A percentile compares a stretch with the other conserved stretches of the same genome.
These are phyloP conservation scores for Lichtheimia hyalospora DNA, from an alignment of 371 early-diverging fungal genomes.

Conservation along the genomic window DNA sequence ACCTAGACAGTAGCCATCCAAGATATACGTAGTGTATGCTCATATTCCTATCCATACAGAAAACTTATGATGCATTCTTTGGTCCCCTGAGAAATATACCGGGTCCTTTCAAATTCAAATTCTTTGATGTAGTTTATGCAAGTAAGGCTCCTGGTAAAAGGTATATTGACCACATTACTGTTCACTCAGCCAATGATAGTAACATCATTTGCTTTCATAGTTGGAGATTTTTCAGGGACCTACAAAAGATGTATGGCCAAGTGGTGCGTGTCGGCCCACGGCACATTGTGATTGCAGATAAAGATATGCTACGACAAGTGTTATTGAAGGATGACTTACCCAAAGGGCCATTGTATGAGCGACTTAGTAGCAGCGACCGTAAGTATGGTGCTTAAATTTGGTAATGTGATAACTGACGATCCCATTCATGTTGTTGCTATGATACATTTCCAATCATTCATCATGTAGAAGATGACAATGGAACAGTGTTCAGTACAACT, in stretches of 20 bases:
- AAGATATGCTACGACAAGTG: conserved; percentile 28
- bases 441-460: too few relatives aligned
- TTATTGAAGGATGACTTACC: conserved; percentile 18
- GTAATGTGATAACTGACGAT: too few relatives aligned
- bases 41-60: too few relatives aligned
- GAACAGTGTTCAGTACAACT: conserved; percentile 18
- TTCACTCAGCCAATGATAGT: too few relatives aligned
- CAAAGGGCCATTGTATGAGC: conserved; percentile 11
- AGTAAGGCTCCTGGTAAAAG: conserved; percentile 25
- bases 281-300: conserved; percentile 20
- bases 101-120: conserved; percentile 27
- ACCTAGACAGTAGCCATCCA: too few relatives aligned
- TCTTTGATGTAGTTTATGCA: conserved; percentile 13
- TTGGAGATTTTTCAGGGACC: not conserved
- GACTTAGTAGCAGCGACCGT: not conserved
- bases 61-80: conserved; percentile 17
- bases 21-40: too few relatives aligned
- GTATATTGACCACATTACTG: conserved; percentile 10
- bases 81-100: conserved; percentile 29
- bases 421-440: not conserved
- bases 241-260: conserved; percentile 22
- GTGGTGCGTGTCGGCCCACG: conserved; percentile 18
- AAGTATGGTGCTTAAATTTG: not conserved
- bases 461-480: too few relatives aligned
- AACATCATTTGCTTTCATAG: not conserved